These are phyloP conservation scores for Solanum neorickii DNA, from an alignment of 257 asterid genomes.

Conservation along the genomic window DNA sequence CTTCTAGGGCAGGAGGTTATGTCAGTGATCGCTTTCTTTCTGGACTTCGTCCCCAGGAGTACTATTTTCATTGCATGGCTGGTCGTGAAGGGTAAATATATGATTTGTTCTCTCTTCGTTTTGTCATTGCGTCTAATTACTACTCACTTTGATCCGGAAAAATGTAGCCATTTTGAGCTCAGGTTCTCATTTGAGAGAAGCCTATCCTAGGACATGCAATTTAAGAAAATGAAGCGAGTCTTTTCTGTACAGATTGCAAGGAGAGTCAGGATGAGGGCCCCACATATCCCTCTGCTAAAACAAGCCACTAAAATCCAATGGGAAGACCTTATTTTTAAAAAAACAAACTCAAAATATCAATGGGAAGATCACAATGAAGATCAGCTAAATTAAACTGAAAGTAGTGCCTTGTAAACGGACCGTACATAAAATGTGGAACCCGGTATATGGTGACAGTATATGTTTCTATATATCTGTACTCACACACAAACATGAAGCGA, in stretches of 20 bases:
- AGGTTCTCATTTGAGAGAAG: background rate
- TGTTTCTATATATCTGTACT: background rate
- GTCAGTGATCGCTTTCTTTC: constrained; percentile 91
- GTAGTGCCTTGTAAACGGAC: background rate
- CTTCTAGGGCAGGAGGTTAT: constrained; percentile 96
- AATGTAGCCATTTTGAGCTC: background rate
- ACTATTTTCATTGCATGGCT: constrained; percentile 99
- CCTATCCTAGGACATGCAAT: background rate
- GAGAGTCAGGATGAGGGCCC: background rate
- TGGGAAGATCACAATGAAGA: background rate
- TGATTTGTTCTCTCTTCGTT: constrained; percentile 1
- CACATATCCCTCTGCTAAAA: background rate
- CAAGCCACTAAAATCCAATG: background rate
- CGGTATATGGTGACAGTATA: background rate
- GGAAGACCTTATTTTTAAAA: background rate
- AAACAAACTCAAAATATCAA: background rate
- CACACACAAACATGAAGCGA: background rate
- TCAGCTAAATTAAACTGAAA: background rate
- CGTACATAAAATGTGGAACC: background rate
- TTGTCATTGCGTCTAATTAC: background rate
- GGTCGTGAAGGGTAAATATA: constrained; percentile 93
- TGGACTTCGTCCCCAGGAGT: constrained; percentile 96
- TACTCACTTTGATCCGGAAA: background rate
- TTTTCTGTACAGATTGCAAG: background rate
- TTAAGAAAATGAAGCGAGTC: background rate